Evolutionary conservation across 306 rosid genomes (phyloP).

Genomic region (Ochetophila trinervis): DNA sequence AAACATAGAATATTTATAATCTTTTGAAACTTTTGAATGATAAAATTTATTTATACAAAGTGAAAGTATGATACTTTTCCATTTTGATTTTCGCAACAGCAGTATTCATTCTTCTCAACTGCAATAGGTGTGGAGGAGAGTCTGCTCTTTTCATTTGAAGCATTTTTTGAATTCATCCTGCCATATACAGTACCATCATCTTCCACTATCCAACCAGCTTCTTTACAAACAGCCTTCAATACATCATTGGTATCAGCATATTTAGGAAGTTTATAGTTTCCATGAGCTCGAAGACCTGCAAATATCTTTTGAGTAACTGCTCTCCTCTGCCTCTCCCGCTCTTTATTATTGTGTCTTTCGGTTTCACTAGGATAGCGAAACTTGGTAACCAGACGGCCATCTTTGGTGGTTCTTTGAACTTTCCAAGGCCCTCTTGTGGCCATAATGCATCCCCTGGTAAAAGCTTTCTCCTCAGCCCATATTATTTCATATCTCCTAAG

Average conservation of each 20-base stretch:
- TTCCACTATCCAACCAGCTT: slow-evolving; percentile 31
- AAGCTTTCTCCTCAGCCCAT: neutral
- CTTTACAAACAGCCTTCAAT: slow-evolving; percentile 18
- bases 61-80: no score
- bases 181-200: slow-evolving; percentile 24
- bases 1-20: no score
- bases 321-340: slow-evolving; percentile 15
- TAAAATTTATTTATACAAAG: no score
- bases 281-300: slow-evolving; percentile 18
- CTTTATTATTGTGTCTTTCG: slow-evolving; percentile 20
- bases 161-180: neutral
- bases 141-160: no score
- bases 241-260: slow-evolving; percentile 20
- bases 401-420: slow-evolving; percentile 17
- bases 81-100: no score
- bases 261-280: slow-evolving; percentile 26
- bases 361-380: slow-evolving; percentile 12
- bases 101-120: no score
- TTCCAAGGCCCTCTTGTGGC: slow-evolving; percentile 25
- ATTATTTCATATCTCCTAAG: neutral
- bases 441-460: slow-evolving; percentile 16
- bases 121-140: no score
- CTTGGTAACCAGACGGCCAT: slow-evolving; percentile 8
- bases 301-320: slow-evolving; percentile 8
- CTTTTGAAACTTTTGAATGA: no score